These are phyloP conservation scores for Hydnum rufescens DNA, from an alignment of 768 basidiomycete genomes.

Conservation along the genomic window DNA sequence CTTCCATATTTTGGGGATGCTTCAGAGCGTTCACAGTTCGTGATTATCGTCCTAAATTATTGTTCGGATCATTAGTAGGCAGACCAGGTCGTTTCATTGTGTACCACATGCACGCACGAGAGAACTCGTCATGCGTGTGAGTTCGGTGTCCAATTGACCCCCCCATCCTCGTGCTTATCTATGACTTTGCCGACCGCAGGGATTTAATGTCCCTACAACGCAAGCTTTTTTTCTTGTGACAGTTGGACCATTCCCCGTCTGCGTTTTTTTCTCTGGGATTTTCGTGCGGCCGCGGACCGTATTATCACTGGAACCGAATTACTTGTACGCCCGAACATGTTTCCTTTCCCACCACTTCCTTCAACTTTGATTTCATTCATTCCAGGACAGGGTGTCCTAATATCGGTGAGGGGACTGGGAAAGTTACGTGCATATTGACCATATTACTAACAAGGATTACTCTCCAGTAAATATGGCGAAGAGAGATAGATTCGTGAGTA, in stretches of 20 bases:
- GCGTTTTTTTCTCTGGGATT: neutral
- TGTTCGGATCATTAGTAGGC: slow-evolving; percentile 19
- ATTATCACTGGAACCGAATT: slow-evolving; percentile 72
- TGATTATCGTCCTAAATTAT: too few species aligned
- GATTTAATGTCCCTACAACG: slow-evolving; percentile 60
- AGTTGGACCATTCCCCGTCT: too few species aligned
- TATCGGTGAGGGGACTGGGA: slow-evolving; percentile 58
- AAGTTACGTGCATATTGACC: slow-evolving; percentile 63
- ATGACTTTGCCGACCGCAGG: too few species aligned
- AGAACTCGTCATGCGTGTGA: slow-evolving; percentile 35
- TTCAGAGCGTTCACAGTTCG: neutral
- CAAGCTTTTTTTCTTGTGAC: slow-evolving; percentile 70
- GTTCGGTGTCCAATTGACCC: too few species aligned
- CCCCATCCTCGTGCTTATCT: neutral
- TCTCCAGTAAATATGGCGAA: slow-evolving; percentile 42
- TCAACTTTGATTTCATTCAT: neutral
- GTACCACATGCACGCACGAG: slow-evolving; percentile 83
- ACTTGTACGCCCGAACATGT: slow-evolving; percentile 27
- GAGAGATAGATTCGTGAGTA: slow-evolving; percentile 43
- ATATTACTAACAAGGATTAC: slow-evolving; percentile 59
- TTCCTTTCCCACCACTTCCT: neutral
- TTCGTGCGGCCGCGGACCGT: slow-evolving; percentile 21
- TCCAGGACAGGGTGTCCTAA: slow-evolving; percentile 36
- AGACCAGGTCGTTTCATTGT: slow-evolving; percentile 68
- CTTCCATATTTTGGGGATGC: neutral